A percentile compares a stretch with the other conserved stretches of the same genome.
These are phyloP conservation scores for Seiridium cupressi DNA, from an alignment of 2,329 filamentous ascomycete genomes.

Conservation along the genomic window DNA sequence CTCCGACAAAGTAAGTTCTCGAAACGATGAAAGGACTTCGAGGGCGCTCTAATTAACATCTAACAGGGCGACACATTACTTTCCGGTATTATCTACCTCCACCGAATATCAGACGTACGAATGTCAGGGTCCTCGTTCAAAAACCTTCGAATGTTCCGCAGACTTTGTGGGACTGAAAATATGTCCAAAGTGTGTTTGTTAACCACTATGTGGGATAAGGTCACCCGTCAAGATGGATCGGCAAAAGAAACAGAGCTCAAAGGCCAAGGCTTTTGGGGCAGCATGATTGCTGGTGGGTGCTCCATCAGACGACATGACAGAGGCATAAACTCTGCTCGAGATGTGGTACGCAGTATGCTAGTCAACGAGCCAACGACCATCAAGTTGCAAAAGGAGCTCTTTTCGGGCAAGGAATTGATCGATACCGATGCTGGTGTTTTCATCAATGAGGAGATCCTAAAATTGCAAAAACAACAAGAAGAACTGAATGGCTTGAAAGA, in stretches of 20 bases:
- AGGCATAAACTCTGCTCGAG: background rate
- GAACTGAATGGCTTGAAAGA: background rate
- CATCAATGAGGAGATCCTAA: background rate
- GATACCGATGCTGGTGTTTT: background rate
- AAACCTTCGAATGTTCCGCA: too few relatives aligned
- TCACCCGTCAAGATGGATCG: too few relatives aligned
- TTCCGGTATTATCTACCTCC: background rate
- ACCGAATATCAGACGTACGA: too few relatives aligned
- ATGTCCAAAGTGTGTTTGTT: too few relatives aligned
- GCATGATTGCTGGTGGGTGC: too few relatives aligned
- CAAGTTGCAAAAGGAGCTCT: background rate
- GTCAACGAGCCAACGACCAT: background rate
- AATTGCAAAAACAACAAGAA: background rate
- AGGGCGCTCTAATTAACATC: background rate
- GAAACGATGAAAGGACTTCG: background rate
- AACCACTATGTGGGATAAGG: too few relatives aligned
- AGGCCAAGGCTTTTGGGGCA: too few relatives aligned
- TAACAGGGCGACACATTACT: background rate
- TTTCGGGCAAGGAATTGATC: background rate
- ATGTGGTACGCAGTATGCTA: background rate
- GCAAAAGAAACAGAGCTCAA: too few relatives aligned
- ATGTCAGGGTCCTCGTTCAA: too few relatives aligned
- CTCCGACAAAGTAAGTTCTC: background rate
- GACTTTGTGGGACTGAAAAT: too few relatives aligned
- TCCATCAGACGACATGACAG: too few relatives aligned